Evolutionary conservation across 2,329 filamentous ascomycete species (phyloP).

Genomic region (Phoma herbarum): DNA sequence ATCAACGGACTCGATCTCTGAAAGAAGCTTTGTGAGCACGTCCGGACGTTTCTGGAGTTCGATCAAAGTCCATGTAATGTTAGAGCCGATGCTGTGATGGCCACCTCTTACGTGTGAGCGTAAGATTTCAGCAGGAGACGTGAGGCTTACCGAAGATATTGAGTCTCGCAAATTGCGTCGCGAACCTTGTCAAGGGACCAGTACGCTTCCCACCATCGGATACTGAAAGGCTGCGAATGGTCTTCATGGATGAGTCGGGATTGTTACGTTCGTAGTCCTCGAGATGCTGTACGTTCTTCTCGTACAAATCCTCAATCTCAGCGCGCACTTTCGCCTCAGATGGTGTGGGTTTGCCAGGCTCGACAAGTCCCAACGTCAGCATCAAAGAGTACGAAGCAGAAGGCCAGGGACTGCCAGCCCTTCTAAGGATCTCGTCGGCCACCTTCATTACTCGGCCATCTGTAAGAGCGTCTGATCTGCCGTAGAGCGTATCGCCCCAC

Average conservation of each 20-base stretch:
- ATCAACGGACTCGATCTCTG: conserved; percentile 3
- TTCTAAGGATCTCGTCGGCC: conserved; percentile 3
- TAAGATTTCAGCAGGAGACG: background rate
- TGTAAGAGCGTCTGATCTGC: conserved; percentile 1
- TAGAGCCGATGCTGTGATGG: conserved; percentile 15
- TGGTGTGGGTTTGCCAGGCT: conserved; percentile 6
- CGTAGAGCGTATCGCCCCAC: conserved; percentile 15
- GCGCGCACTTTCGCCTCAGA: conserved; percentile 9
- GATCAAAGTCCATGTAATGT: conserved; percentile 12
- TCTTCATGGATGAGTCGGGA: conserved; percentile 11
- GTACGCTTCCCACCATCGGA: conserved; percentile 3
- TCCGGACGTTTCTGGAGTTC: conserved; percentile 10
- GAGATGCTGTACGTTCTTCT: conserved; percentile 7
- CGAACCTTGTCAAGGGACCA: conserved; percentile 1
- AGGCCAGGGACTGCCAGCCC: conserved; percentile 12
- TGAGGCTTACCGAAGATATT: conserved; percentile 6
- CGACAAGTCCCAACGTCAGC: conserved; percentile 5
- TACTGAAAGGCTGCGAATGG: conserved; percentile 8
- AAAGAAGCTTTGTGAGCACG: background rate
- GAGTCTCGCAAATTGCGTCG: conserved; percentile 6
- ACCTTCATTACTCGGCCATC: conserved; percentile 3
- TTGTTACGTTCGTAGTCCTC: conserved; percentile 4
- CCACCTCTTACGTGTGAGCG: conserved; percentile 1
- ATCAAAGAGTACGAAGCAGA: conserved; percentile 13
- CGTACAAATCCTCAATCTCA: background rate